Conservation (phyloP, 2,329 filamentous ascomycete genomes). For the Dothistroma septosporum region DNA sequence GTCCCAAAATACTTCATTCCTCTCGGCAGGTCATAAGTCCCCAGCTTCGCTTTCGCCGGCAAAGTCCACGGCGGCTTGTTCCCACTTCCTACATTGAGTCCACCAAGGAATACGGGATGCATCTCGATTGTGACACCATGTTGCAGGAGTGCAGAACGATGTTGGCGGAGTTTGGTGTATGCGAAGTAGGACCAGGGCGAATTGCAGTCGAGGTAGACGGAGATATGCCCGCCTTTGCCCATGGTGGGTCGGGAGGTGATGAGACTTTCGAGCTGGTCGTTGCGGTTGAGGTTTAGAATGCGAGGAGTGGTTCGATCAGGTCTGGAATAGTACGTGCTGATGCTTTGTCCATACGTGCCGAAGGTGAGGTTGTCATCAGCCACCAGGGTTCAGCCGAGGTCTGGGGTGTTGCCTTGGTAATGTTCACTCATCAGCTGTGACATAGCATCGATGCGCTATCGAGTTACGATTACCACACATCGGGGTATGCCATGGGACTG, state of each 20-base stretch:
- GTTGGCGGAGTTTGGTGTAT: conserved; percentile 13
- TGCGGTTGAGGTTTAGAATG: background rate
- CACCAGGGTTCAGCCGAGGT: conserved; percentile 1
- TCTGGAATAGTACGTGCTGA: background rate
- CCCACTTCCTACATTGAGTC: conserved; percentile 43
- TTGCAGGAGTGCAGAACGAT: conserved; percentile 11
- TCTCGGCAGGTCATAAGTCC: conserved; percentile 46
- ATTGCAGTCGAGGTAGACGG: conserved; percentile 62
- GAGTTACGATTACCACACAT: background rate
- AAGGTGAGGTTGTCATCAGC: conserved; percentile 1
- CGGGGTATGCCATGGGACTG: background rate
- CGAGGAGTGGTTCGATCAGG: too few relatives aligned
- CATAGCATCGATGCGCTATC: background rate
- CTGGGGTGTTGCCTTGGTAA: background rate
- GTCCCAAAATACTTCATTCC: conserved; percentile 44
- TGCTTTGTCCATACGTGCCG: background rate
- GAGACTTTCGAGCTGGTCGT: background rate
- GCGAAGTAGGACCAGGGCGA: conserved; percentile 15
- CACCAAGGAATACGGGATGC: conserved; percentile 64
- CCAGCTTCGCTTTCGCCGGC: conserved; percentile 62
- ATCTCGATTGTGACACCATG: conserved; percentile 37
- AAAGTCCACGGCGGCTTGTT: conserved; percentile 73
- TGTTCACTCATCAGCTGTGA: conserved; percentile 7
- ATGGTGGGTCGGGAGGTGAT: conserved; percentile 4
- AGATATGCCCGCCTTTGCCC: conserved; percentile 48